These are phyloP conservation scores for Termitomyces sp. DNA, from an alignment of 768 basidiomycete genomes.

Conservation along the genomic window DNA sequence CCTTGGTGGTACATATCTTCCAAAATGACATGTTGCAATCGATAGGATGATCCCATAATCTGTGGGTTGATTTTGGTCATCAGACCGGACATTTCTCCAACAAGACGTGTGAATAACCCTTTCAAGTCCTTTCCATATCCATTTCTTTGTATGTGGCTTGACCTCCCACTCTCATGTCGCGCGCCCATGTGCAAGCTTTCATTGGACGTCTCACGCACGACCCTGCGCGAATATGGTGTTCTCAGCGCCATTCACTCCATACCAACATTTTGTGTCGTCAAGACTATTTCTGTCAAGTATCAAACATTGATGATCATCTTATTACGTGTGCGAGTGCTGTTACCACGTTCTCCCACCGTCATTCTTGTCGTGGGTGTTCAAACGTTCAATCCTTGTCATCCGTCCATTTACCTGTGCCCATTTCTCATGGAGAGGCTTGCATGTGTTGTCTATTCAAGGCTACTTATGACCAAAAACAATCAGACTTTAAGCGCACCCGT, in stretches of 20 bases:
- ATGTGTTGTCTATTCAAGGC: not conserved
- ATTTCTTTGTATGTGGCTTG: conserved; percentile 1
- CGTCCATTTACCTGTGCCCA: not conserved
- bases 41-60: not conserved
- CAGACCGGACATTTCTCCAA: conserved; percentile 2
- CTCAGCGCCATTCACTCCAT: not conserved
- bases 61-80: conserved; percentile 2
- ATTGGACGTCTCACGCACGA: conserved; percentile 14
- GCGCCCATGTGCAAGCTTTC: not conserved
- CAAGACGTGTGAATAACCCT: conserved; percentile 5
- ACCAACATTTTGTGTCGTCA: not conserved
- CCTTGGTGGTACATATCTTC: not conserved
- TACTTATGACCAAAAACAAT: not conserved
- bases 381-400: not conserved
- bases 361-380: not conserved
- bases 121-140: not conserved
- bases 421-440: not conserved
- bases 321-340: not conserved
- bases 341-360: not conserved
- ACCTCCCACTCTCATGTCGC: conserved; percentile 17
- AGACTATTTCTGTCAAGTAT: not conserved
- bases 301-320: not conserved
- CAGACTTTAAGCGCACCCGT: not conserved
- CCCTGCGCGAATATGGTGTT: conserved; percentile 1
- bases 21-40: not conserved